These are phyloP conservation scores for Talinum fruticosum DNA, from an alignment of 148 eudicot species.

Conservation along the genomic window DNA sequence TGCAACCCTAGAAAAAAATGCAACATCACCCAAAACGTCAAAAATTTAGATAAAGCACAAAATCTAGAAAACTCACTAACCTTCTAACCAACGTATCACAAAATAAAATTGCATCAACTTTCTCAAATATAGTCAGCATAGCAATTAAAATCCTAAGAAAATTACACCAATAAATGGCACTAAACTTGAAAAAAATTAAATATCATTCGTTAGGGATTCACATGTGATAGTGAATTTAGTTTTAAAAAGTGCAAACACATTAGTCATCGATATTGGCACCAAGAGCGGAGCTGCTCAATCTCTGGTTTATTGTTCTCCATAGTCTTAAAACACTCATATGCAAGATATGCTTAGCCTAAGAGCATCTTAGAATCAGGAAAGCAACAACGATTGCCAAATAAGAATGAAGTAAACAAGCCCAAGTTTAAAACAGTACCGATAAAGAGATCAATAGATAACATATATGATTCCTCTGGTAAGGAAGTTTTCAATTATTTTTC, in stretches of 20 bases:
- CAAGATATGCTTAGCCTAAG: slow-evolving; percentile 94
- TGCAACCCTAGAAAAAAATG: slow-evolving; percentile 69
- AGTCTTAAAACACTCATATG: slow-evolving; percentile 83
- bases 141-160: slow-evolving; percentile 86
- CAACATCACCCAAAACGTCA: background rate
- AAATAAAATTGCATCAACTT: slow-evolving; percentile 74
- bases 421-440: background rate
- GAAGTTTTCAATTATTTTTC: slow-evolving; percentile 79
- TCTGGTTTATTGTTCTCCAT: slow-evolving; percentile 91
- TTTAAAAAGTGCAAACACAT: background rate
- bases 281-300: slow-evolving; percentile 83
- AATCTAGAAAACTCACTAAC: background rate
- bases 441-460: slow-evolving; percentile 23
- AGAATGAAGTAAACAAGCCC: background rate
- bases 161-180: slow-evolving; percentile 1
- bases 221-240: background rate
- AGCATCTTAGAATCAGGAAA: slow-evolving; percentile 54
- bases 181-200: background rate
- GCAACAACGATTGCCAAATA: background rate
- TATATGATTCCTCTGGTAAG: slow-evolving; percentile 87
- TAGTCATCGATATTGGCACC: slow-evolving; percentile 91
- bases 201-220: background rate
- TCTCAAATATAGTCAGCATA: slow-evolving; percentile 67
- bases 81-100: slow-evolving; percentile 49
- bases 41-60: slow-evolving; percentile 7